Percentiles rank a stretch among this genome's conserved stretches.
These are phyloP conservation scores for Clavariopsis aquatica DNA, from an alignment of 495 filamentous ascomycete species.

Conservation along the genomic window DNA sequence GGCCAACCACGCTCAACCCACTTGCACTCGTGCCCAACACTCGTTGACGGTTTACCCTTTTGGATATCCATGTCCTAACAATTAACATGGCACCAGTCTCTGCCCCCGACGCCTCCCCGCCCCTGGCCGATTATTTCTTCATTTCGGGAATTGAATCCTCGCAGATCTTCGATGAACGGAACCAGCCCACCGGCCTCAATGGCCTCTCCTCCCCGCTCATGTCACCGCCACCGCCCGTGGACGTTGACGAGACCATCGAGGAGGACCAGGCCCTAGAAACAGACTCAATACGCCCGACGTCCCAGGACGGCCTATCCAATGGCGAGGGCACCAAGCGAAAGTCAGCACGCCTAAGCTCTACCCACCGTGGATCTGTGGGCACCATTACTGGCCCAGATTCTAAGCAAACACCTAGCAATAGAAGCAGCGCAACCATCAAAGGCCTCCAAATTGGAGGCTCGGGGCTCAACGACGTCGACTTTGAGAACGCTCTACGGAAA, in stretches of 20 bases:
- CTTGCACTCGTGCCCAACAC: conserved; percentile 12
- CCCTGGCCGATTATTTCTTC: conserved; percentile 98
- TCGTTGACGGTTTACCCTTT: conserved; percentile 26
- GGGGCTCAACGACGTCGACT: conserved; percentile 70
- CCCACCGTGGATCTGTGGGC: conserved; percentile 64
- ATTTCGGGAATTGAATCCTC: conserved; percentile 86
- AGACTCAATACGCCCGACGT: conserved; percentile 54
- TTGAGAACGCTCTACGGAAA: conserved; percentile 86
- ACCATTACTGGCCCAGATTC: conserved; percentile 61
- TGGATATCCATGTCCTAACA: conserved; percentile 27
- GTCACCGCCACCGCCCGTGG: conserved; percentile 50
- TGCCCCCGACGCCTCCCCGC: conserved; percentile 58
- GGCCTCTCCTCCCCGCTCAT: conserved; percentile 20
- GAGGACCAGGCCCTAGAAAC: conserved; percentile 62
- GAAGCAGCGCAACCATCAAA: conserved; percentile 77
- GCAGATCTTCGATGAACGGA: conserved; percentile 58
- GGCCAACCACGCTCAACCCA: conserved; percentile 15
- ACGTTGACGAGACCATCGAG: conserved; percentile 75
- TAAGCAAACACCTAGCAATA: conserved; percentile 72
- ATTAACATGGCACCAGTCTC: conserved; percentile 40
- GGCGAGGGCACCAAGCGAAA: conserved; percentile 67
- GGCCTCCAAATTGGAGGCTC: conserved; percentile 49
- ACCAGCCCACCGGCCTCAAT: conserved; percentile 39
- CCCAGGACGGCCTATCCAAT: conserved; percentile 51
- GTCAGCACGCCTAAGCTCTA: conserved; percentile 61